These are phyloP conservation scores for Malassezia caprae DNA, from an alignment of 1,284 basidiomycete species.

Conservation along the genomic window DNA sequence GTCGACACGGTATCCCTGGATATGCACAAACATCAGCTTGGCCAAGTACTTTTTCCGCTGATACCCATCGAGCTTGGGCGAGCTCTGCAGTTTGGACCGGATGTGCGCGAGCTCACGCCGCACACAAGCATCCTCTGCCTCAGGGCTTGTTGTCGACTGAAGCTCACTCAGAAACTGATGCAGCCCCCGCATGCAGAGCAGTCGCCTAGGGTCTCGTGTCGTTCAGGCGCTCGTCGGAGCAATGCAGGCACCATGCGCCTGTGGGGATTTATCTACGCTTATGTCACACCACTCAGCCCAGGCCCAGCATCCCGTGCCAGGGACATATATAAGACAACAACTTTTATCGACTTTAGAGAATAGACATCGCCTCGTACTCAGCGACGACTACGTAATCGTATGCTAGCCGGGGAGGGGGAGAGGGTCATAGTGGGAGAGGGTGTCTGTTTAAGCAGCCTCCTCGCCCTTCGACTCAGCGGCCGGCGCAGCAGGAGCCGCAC, in stretches of 20 bases:
- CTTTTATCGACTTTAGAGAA: neutral
- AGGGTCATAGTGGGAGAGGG: neutral
- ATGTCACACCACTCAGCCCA: neutral
- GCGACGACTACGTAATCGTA: neutral
- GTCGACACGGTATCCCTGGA: conserved; percentile 96
- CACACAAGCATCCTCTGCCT: conserved; percentile 79
- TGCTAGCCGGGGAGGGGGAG: conserved; percentile 4
- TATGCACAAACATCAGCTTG: conserved; percentile 98
- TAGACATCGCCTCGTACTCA: neutral
- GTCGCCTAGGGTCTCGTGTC: neutral
- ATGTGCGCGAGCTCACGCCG: conserved; percentile 99
- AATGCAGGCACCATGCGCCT: neutral
- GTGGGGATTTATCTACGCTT: neutral
- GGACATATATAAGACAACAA: neutral
- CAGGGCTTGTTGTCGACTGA: conserved; percentile 59
- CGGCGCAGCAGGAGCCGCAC: conserved; percentile 31
- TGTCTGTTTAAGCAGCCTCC: conserved; percentile 40
- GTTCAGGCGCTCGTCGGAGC: neutral
- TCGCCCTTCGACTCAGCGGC: conserved; percentile 30
- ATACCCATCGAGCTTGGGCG: conserved; percentile 76
- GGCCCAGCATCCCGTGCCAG: neutral
- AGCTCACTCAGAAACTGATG: conserved; percentile 92
- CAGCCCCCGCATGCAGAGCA: conserved; percentile 47
- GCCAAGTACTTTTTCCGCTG: conserved; percentile 89
- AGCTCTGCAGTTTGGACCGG: conserved; percentile 93